Evolutionary conservation across 140 eudicot species (phyloP), one percentile per base, ranked within the genome.

Genomic region (Oenanthe javanica): DNA sequence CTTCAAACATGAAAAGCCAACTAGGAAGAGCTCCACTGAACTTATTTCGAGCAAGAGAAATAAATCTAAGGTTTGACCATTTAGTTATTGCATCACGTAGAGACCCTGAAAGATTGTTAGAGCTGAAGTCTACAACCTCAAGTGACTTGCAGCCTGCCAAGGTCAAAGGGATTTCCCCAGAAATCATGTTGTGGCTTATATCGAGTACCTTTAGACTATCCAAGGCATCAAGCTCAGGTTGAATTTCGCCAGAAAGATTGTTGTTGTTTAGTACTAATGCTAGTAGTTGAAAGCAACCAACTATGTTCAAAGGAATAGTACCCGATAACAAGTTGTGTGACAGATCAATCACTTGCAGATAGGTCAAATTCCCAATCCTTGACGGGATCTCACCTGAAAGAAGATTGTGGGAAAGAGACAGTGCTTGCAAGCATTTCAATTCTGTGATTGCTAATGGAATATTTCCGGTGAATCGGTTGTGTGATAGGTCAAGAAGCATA

Each of bases 181-280:
- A 95, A 57, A 95, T 92, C 82, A 80, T 86, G 85, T 95, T 95
- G 91, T 87, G 86, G 86, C 99, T 90, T 23, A 95, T 83, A 74
- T 90, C 91, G 79, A 95, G 91, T 79, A 95, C 89, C 88, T 89
- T 92, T 84, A 95, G 82, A 83, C 96, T 95, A 83, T 95, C 94
- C 82, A 95, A 86, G 2, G 99, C 97, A 76, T 92, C 99, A 77
- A 95, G 99, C 91, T 92, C 99, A 0, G 97, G 99, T 78, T 89
- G 97, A 55, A 95, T 90, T 83, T 89, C 97, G 42, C 99, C 99
- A 2, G 99, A 90, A 45, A 95, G 93, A 84, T 92, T 90, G 84
- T 95, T 95, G 87, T 92, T 86, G 84, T 91, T 95, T 45, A 95
- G 87, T 27, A 87, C 85, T 80, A 95, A 71, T 0, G 95, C 97